Percentiles rank a stretch among this genome's conserved stretches.
phyloP scores from a whole-genome alignment of 257 asterid genomes.

The Lycium ferocissimum region DNA sequence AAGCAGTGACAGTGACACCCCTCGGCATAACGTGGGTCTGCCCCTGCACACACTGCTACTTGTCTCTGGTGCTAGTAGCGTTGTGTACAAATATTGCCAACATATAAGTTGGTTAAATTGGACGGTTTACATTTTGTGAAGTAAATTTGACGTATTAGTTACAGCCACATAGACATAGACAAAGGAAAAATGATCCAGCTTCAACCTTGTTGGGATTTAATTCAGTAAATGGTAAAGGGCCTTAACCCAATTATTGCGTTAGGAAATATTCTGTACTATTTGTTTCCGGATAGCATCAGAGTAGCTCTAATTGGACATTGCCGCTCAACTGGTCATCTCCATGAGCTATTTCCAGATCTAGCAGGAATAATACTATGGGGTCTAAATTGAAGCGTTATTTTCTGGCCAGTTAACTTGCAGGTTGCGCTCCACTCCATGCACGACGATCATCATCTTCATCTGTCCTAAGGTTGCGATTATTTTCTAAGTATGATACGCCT shows the following conservation, averaged over 20 bases:
- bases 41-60: not conserved
- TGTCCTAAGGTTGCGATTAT: constrained; percentile 56
- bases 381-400: constrained; percentile 10
- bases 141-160: not conserved
- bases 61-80: too few relatives aligned
- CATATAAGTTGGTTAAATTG: not conserved
- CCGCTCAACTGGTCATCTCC: not conserved
- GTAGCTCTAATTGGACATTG: not conserved
- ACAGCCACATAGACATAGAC: not conserved
- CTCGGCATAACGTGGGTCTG: too few relatives aligned
- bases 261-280: not conserved
- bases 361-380: not conserved
- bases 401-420: constrained; percentile 49
- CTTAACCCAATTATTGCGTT: not conserved
- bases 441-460: constrained; percentile 66
- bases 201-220: not conserved
- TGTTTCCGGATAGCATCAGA: constrained; percentile 10
- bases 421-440: constrained; percentile 65
- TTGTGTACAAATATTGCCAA: not conserved
- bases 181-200: not conserved
- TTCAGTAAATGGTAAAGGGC: not conserved
- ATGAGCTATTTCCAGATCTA: not conserved
- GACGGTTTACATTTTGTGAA: not conserved
- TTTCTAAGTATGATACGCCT: constrained; percentile 78
- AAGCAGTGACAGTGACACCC: too few relatives aligned